Base-by-base conservation (phyloP, 768 basidiomycete species). In the Tubosaeta brunneosetosa region DNA sequence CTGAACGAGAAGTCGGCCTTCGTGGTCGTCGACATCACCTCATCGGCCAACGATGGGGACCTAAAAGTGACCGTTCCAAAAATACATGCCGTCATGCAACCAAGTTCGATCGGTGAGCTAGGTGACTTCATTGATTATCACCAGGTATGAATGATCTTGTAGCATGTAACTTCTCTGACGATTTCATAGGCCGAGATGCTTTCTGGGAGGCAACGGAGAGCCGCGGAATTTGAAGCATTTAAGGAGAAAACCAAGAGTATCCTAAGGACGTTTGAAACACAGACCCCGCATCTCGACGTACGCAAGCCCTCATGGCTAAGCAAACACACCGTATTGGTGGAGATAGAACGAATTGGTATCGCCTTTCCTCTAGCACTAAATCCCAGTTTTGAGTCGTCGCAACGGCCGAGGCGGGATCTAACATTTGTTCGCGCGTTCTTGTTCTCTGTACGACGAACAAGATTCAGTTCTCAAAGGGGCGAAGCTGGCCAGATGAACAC, bases 1-100 rank as follows among this genome's bases (percentile, higher is more conserved):
- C 75, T 83, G 49, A 80, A 76, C 44, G 84, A 82, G 52, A 75
- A 80, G 14, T 87, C 88, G 4, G 94, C 92, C 1, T 97, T 93
- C 66, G 88, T 97, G 52, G 79, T 83, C 32, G 74, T 97, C 42
- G 89, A 95, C 62, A 76, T 90, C 61, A 77, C 80, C 38, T 71
- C 78, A n/a, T 60, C 66, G 6, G 62, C 58, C 19, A 73, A 76
- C 45, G 63, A 64, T 6, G 66, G 59, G 31, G 26, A 50, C n/a
- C 44, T 90, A 26, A 73, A 82, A 33, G 54, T 93, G 29, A 67
- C 73, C 1, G 69, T 94, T 22, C 82, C 80, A 8, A 90, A 87
- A 67, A 82, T 92, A 3, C 91, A 97, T 62, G 93, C 94, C 1
- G 88, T 95, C 32, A 86, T 97, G 87, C 93, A 94, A 66, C 86